phyloP scores from a whole-genome alignment of 1,284 basidiomycete species.

The Malassezia sympodialis region DNA sequence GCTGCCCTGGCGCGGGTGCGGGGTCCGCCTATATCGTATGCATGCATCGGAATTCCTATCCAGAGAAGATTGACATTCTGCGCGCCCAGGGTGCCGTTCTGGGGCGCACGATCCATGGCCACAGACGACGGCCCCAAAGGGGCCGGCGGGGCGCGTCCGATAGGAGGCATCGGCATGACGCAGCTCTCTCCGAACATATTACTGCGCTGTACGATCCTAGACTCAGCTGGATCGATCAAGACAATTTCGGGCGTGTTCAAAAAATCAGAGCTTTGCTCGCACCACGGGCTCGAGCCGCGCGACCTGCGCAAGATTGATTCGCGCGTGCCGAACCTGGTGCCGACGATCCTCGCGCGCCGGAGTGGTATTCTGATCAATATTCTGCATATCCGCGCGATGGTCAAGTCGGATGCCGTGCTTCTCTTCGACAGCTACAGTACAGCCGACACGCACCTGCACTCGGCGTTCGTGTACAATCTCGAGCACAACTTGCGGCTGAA shows the following conservation, averaged over 20 bases:
- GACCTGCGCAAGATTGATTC: constrained; percentile 95
- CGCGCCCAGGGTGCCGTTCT: background rate
- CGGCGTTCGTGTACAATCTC: constrained; percentile 40
- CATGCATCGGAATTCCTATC: background rate
- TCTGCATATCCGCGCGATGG: constrained; percentile 81
- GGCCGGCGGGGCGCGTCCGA: background rate
- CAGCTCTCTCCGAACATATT: constrained; percentile 32
- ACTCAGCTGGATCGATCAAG: constrained; percentile 55
- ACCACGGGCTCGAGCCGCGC: constrained; percentile 80
- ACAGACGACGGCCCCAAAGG: background rate
- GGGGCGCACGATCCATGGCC: background rate
- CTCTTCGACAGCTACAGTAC: constrained; percentile 61
- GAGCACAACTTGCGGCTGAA: constrained; percentile 29
- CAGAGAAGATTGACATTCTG: background rate
- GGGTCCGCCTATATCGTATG: background rate
- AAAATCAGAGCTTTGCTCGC: constrained; percentile 73
- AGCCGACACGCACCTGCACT: constrained; percentile 28
- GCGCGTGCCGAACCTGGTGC: constrained; percentile 81
- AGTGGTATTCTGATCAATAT: constrained; percentile 77
- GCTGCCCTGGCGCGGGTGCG: background rate
- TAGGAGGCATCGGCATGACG: constrained; percentile 20
- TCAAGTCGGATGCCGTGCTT: constrained; percentile 83
- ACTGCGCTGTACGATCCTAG: constrained; percentile 41
- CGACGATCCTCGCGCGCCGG: constrained; percentile 75
- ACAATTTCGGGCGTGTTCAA: constrained; percentile 82